Base-by-base conservation (phyloP, 2,329 filamentous ascomycete genomes). In the Furcasterigmium sp. region DNA sequence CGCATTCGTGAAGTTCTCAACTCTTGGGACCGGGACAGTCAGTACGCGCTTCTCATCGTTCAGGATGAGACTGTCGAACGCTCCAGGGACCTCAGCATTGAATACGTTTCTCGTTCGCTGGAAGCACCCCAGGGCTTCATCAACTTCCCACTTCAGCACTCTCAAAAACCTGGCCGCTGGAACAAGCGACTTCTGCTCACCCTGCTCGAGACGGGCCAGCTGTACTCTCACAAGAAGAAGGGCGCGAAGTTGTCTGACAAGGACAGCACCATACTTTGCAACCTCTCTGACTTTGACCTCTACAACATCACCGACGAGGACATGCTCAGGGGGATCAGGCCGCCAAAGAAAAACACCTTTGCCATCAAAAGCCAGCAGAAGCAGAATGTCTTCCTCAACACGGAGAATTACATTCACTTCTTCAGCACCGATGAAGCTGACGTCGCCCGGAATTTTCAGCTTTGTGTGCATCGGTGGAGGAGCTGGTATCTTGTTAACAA, bases 291-390 rank as follows among this genome's bases (percentile, higher is more conserved):
- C 63, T 96, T 91, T 61, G 91, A 97, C 57, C 85, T 96, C 39
- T 96, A 96, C 65, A 79, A 75, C 2, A 85, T 88, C 2, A 88
- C 82, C 5, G 73, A 79, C 41, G 76, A 79, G 36, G 82, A 88
- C 51, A 66, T 81, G 49, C 73, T 79, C 29, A 86, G 84, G 55
- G 76, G 80, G 50, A 73, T 96, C 42, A 90, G 85, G 55, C 85
- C 90, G 1, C 91, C 91, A 0, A 95, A 93, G 63, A 86, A 84
- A 57, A 75, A 82, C 52, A 95, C 88, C 65, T 91, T 87, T 56
- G 91, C 89, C 1, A 76, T 97, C 53, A 96, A 95, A 65, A 94
- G 87, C 53, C 90, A 95, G 66, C 85, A 95, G 58, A 95, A 91
- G 63, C 85, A 85, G 0, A 82, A 79, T 45, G 82, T 95, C 56